Percentiles rank a stretch among this genome's conserved stretches.
Evolutionary conservation across 2,329 filamentous ascomycete genomes (phyloP).

Genomic region (Cladosporium sp.): DNA sequence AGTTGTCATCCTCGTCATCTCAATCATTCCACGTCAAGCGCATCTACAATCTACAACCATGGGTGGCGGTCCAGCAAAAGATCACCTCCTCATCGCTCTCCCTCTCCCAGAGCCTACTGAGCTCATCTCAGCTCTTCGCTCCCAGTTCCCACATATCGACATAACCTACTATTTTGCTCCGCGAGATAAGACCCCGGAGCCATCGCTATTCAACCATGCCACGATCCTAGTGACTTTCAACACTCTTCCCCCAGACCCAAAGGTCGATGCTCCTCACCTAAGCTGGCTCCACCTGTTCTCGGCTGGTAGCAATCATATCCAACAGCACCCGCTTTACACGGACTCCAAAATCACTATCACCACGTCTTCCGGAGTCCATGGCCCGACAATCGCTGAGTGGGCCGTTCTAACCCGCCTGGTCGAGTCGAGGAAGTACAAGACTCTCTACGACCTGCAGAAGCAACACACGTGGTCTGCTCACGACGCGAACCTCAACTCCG

Average conservation of each 20-base stretch:
- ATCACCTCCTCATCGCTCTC: slow-evolving; percentile 37
- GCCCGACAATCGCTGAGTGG: slow-evolving; percentile 69
- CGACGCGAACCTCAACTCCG: slow-evolving; percentile 39
- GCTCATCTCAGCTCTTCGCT: slow-evolving; percentile 42
- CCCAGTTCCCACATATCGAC: slow-evolving; percentile 50
- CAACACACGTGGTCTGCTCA: slow-evolving; percentile 54
- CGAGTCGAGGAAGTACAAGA: slow-evolving; percentile 57
- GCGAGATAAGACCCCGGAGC: slow-evolving; percentile 20
- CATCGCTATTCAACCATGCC: slow-evolving; percentile 21
- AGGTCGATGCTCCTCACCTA: slow-evolving; percentile 42
- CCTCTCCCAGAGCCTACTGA: slow-evolving; percentile 42
- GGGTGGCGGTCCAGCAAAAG: slow-evolving; percentile 41
- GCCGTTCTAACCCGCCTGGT: slow-evolving; percentile 63
- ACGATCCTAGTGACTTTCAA: slow-evolving; percentile 53
- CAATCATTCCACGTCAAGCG: background rate
- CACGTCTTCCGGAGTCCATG: slow-evolving; percentile 60
- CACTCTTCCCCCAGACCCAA: slow-evolving; percentile 44
- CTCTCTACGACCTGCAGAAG: slow-evolving; percentile 61
- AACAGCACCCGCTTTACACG: slow-evolving; percentile 56
- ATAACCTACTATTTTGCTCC: slow-evolving; percentile 43
- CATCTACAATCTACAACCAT: slow-evolving; percentile 33
- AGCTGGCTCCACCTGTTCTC: slow-evolving; percentile 59
- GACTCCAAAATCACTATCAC: slow-evolving; percentile 56
- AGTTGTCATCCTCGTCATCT: background rate
- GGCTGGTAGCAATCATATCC: slow-evolving; percentile 59